phyloP scores from a whole-genome alignment of 78 protist species.

The Abeoforma whisleri region DNA sequence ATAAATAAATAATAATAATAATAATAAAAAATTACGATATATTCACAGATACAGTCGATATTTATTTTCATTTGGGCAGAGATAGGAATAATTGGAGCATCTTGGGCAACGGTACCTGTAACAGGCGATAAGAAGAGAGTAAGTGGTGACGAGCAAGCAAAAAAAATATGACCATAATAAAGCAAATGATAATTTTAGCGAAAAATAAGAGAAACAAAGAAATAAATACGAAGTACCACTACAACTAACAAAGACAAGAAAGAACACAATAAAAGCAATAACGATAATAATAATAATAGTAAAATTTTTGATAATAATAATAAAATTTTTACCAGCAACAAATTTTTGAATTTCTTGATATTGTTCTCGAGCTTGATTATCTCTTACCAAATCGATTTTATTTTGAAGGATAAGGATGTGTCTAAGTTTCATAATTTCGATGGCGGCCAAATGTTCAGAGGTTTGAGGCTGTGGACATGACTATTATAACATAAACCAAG shows the following conservation, averaged over 20 bases:
- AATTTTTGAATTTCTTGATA: slow-evolving; percentile 78
- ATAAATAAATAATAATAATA: no score
- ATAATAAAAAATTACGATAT: no score
- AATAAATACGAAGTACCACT: background rate
- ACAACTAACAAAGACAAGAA: background rate
- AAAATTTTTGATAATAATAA: no score
- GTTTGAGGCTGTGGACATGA: slow-evolving; percentile 99
- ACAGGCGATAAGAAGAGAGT: background rate
- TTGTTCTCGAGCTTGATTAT: slow-evolving; percentile 74
- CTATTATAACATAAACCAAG: slow-evolving; percentile 57
- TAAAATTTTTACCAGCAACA: slow-evolving; percentile 64
- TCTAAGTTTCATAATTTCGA: slow-evolving; percentile 94
- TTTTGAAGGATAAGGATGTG: slow-evolving; percentile 98
- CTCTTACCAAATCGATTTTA: slow-evolving; percentile 96
- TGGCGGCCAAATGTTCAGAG: slow-evolving; percentile 96
- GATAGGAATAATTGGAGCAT: slow-evolving; percentile 97
- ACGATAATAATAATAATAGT: background rate
- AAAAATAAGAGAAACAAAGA: background rate
- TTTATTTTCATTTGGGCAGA: slow-evolving; percentile 96
- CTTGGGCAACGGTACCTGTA: slow-evolving; percentile 87
- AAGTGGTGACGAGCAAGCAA: slow-evolving; percentile 1
- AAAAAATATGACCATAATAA: no score
- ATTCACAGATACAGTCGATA: slow-evolving; percentile 93
- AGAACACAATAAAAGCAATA: no score
- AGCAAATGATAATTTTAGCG: background rate